Evolutionary conservation across 257 asterid genomes (phyloP).

Genomic region (Linderniella brevidens): DNA sequence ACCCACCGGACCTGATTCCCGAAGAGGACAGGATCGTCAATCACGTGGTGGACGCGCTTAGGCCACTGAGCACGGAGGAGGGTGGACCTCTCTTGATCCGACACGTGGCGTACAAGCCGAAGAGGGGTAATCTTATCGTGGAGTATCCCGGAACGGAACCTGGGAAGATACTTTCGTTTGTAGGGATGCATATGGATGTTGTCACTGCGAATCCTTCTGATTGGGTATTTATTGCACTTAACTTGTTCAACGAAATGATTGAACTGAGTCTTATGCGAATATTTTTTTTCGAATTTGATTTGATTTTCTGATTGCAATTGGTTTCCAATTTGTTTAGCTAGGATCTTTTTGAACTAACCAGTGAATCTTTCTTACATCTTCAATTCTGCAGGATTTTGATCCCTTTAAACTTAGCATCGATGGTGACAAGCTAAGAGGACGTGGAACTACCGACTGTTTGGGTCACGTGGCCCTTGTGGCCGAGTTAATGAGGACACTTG

Average conservation of each 20-base stretch:
- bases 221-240: constrained; percentile 34
- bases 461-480: constrained; percentile 97
- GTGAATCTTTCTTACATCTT: no score
- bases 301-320: no score
- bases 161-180: constrained; percentile 64
- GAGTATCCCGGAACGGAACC: constrained; percentile 89
- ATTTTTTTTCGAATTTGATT: no score
- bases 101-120: constrained; percentile 72
- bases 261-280: no score
- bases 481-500: constrained; percentile 68
- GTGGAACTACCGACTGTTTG: constrained; percentile 95
- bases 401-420: constrained; percentile 75
- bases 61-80: constrained; percentile 63
- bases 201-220: constrained; percentile 85
- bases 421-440: constrained; percentile 86
- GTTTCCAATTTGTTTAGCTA: no score
- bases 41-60: constrained; percentile 66
- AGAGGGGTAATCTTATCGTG: constrained; percentile 91
- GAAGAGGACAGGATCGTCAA: constrained; percentile 85
- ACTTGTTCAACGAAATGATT: no score
- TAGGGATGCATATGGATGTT: constrained; percentile 99
- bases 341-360: no score
- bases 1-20: constrained; percentile 89
- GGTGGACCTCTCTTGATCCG: constrained; percentile 75
- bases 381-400: constrained; percentile 62